Conservation (phyloP, 2,329 filamentous ascomycete species). For the Talaromyces sp. region DNA sequence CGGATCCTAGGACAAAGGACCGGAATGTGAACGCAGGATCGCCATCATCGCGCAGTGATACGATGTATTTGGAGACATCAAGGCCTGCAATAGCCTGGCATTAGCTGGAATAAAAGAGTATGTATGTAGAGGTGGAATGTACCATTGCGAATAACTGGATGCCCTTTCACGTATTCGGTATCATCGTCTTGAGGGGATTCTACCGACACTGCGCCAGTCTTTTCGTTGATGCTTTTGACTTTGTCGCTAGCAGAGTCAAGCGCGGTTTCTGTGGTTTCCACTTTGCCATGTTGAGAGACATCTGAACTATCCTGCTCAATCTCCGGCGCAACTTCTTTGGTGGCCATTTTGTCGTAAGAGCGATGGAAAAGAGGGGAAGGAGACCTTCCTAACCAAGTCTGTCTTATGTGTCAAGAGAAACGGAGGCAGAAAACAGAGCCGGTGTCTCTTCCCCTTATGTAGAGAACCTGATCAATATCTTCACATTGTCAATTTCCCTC, state of each 20-base stretch:
- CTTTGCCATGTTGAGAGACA: not conserved
- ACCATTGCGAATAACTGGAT: slow-evolving; percentile 23
- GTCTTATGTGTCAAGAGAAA: not conserved
- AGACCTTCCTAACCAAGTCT: not conserved
- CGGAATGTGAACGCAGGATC: slow-evolving; percentile 24
- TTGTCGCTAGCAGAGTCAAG: not conserved
- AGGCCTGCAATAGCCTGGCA: slow-evolving; percentile 13
- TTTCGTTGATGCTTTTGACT: slow-evolving; percentile 1
- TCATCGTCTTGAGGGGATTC: slow-evolving; percentile 8
- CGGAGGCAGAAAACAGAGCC: not conserved
- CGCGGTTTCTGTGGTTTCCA: not conserved
- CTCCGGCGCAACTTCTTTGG: not conserved
- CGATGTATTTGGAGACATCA: slow-evolving; percentile 23
- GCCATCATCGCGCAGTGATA: slow-evolving; percentile 22
- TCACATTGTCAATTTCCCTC: not conserved
- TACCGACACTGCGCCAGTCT: slow-evolving; percentile 2
- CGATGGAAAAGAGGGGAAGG: not conserved
- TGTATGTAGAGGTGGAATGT: not conserved
- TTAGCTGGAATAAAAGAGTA: not conserved
- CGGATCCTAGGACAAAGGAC: slow-evolving; percentile 21
- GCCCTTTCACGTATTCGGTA: slow-evolving; percentile 21
- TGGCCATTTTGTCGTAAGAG: not conserved
- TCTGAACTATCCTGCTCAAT: not conserved
- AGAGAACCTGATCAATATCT: not conserved
- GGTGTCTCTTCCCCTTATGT: not conserved